Evolutionary conservation across 257 asterid species (phyloP).

Genomic region (Echites panduratus): DNA sequence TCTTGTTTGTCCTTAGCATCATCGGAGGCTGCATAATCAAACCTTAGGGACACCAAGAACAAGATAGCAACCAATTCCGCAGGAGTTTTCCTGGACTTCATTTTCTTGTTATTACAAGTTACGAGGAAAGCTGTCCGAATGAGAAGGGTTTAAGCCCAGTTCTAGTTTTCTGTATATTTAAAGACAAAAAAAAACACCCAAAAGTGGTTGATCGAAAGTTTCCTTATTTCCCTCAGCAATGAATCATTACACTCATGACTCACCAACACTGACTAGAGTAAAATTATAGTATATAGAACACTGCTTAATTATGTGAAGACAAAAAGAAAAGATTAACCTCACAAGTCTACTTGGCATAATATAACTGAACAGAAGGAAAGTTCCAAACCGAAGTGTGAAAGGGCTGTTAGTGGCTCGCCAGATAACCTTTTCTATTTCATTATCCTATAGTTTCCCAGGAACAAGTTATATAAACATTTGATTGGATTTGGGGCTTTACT

Average conservation of each 20-base stretch:
- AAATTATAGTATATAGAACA: too few relatives aligned
- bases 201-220: neutral
- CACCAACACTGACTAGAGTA: neutral
- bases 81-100: slow-evolving; percentile 7
- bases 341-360: neutral
- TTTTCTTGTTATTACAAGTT: neutral
- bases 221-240: neutral
- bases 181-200: neutral
- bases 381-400: neutral
- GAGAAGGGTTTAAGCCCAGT: neutral
- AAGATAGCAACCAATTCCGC: slow-evolving; percentile 12
- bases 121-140: neutral
- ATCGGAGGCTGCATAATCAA: slow-evolving; percentile 24
- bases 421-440: neutral
- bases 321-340: neutral
- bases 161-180: neutral
- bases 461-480: neutral
- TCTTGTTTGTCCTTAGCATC: slow-evolving; percentile 56
- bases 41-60: slow-evolving; percentile 18
- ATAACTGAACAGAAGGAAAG: neutral
- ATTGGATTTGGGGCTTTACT: neutral
- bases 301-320: neutral
- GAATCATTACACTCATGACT: slow-evolving; percentile 7
- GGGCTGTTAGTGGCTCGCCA: neutral
- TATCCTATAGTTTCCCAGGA: neutral